Conservation (phyloP, 352 stramenopile species). For the Globisporangium camurandrum region DNA sequence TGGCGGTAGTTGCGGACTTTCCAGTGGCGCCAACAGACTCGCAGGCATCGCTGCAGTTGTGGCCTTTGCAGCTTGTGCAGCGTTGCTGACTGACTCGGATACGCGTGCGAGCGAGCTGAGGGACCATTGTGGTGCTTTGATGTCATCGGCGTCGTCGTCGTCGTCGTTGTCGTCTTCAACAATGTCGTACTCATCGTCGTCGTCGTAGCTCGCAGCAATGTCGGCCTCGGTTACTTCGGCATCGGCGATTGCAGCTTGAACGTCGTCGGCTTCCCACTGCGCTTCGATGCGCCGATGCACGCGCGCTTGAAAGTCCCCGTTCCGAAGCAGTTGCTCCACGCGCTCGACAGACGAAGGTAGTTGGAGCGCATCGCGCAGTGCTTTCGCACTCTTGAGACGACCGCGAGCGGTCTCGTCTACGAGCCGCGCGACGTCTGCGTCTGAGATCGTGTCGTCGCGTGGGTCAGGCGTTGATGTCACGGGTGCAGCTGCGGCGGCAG, state of each 20-base stretch:
- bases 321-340: constrained; percentile 6
- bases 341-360: constrained; percentile 3
- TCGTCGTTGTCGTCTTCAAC: not conserved
- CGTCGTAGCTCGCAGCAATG: not conserved
- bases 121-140: too few relatives aligned
- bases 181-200: not conserved
- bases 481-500: not conserved
- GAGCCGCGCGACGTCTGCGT: not conserved
- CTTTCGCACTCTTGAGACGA: constrained; percentile 7
- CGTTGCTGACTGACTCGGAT: too few relatives aligned
- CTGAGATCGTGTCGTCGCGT: constrained; percentile 5
- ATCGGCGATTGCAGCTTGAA: not conserved
- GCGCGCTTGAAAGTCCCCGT: constrained; percentile 4
- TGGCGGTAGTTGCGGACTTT: not conserved
- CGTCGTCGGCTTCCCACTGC: not conserved
- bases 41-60: too few relatives aligned
- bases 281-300: not conserved
- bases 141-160: not conserved
- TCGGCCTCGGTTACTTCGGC: constrained; percentile 1
- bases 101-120: too few relatives aligned
- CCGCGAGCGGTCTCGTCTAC: constrained; percentile 3
- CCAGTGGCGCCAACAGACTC: too few relatives aligned
- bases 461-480: too few relatives aligned
- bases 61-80: too few relatives aligned
- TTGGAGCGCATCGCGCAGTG: constrained; percentile 9